These are phyloP conservation scores for Pestalotiopsis sp. DNA, from an alignment of 2,329 filamentous ascomycete species.

Conservation along the genomic window DNA sequence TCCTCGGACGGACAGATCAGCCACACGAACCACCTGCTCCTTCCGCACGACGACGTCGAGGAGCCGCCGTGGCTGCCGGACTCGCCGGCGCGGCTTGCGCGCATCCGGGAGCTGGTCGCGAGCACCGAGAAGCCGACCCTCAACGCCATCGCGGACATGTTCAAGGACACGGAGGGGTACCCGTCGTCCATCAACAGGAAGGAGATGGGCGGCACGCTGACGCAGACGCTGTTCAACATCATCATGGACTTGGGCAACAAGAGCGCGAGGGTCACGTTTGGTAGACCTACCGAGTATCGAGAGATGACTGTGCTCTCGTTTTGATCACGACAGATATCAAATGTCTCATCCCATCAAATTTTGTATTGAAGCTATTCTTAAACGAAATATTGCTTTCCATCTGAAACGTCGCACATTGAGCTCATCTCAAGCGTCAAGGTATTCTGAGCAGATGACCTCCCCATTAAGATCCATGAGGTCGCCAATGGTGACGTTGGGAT, in stretches of 20 bases:
- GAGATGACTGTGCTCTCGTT: conserved; percentile 23
- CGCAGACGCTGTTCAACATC: conserved; percentile 36
- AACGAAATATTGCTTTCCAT: no score
- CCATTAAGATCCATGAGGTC: conserved; percentile 23
- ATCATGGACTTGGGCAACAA: conserved; percentile 31
- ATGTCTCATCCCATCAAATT: not conserved
- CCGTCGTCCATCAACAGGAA: conserved; percentile 31
- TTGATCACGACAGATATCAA: conserved; percentile 6
- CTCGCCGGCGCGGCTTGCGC: conserved; percentile 26
- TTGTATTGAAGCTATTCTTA: no score
- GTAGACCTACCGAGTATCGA: conserved; percentile 29
- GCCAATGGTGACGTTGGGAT: conserved; percentile 36
- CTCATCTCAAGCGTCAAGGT: conserved; percentile 11
- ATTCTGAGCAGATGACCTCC: conserved; percentile 20
- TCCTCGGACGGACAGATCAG: conserved; percentile 33
- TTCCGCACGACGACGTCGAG: conserved; percentile 29
- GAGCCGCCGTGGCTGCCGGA: conserved; percentile 34
- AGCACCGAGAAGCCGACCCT: conserved; percentile 15
- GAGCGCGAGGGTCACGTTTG: conserved; percentile 31
- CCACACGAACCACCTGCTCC: conserved; percentile 48
- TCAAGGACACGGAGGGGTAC: conserved; percentile 31
- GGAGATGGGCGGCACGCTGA: conserved; percentile 20
- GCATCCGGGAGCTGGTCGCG: conserved; percentile 27
- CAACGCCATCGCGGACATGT: conserved; percentile 23
- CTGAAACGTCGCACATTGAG: not conserved